Percentiles rank a stretch among this genome's conserved stretches.
Conservation (phyloP, 2,329 filamentous ascomycete genomes). For the Neopestalotiopsis sp. region DNA sequence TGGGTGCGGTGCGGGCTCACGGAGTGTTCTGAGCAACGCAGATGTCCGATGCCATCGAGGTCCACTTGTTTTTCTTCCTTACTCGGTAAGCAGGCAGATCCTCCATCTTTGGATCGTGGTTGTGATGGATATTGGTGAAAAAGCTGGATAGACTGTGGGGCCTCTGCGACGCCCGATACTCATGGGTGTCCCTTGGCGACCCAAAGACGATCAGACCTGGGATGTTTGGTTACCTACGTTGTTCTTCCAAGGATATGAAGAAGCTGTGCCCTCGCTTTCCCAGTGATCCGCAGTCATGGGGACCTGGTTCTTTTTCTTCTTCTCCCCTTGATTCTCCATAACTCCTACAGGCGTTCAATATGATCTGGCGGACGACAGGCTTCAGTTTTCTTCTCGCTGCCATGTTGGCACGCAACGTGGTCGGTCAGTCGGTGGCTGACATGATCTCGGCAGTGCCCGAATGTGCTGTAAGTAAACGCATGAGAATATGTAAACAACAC, state of each 20-base stretch:
- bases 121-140: neutral
- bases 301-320: neutral
- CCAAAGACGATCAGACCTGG: slow-evolving; percentile 8
- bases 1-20: neutral
- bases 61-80: neutral
- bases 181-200: neutral
- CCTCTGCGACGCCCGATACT: neutral
- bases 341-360: neutral
- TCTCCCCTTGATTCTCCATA: neutral
- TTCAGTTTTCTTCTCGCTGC: slow-evolving; percentile 1
- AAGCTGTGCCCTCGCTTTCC: neutral
- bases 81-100: neutral
- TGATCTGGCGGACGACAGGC: slow-evolving; percentile 10
- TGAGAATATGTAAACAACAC: neutral
- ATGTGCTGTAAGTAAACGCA: slow-evolving; percentile 11
- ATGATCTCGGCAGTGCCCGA: neutral
- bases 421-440: slow-evolving; percentile 8
- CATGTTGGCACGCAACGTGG: neutral
- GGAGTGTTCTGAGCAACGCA: neutral
- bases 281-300: neutral
- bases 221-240: neutral
- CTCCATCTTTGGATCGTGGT: slow-evolving; percentile 7
- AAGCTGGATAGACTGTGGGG: neutral
- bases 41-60: neutral
- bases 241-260: neutral